phyloP scores from a whole-genome alignment of 1,284 basidiomycete species.

The Volvariella volvacea region DNA sequence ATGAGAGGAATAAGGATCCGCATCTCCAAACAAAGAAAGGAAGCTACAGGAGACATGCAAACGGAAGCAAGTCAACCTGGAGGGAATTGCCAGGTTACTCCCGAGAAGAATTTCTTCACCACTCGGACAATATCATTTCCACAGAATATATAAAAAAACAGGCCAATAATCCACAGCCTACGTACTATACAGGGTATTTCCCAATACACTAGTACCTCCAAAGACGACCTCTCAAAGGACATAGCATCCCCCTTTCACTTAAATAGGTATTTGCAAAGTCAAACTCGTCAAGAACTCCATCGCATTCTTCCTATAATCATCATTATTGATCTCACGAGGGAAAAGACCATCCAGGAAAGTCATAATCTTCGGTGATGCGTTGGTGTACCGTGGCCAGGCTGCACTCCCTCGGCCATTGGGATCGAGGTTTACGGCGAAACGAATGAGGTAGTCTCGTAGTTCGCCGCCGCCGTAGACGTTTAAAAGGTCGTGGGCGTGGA shows the following conservation, averaged over 20 bases:
- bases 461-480: neutral
- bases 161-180: no score
- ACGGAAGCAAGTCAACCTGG: no score
- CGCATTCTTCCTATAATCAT: conserved; percentile 35
- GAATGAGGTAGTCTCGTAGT: conserved; percentile 2
- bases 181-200: no score
- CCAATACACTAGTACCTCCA: no score
- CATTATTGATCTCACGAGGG: conserved; percentile 26
- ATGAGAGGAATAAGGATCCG: no score
- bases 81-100: no score
- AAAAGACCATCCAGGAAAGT: conserved; percentile 37
- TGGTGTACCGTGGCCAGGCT: conserved; percentile 44
- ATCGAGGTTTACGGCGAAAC: conserved; percentile 14
- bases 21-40: no score
- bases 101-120: no score
- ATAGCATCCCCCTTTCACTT: conserved; percentile 3
- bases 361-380: conserved; percentile 29
- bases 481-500: neutral
- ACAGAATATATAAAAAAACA: no score
- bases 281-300: conserved; percentile 34
- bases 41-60: no score
- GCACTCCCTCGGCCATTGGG: conserved; percentile 35
- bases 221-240: no score
- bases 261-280: conserved; percentile 31
- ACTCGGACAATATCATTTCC: no score